Percentiles rank a stretch among this genome's conserved stretches.
phyloP scores from a whole-genome alignment of 805 yeast genomes.

The Pichia cabralensis region DNA sequence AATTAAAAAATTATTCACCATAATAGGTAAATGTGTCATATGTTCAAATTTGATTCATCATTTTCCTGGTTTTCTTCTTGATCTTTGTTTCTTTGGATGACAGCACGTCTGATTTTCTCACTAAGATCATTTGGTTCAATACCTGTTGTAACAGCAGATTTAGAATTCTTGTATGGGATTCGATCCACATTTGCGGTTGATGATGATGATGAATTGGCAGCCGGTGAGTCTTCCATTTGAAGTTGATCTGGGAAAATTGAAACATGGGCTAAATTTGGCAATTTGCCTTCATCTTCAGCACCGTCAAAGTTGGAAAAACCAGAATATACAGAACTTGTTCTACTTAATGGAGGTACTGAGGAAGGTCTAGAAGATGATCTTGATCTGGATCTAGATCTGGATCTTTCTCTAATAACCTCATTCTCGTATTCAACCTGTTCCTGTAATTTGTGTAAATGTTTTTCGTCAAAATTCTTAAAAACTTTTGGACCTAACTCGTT shows the following conservation, averaged over 20 bases:
- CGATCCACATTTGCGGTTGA: conserved; percentile 2
- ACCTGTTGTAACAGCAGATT: conserved; percentile 6
- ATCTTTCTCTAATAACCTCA: conserved; percentile 16
- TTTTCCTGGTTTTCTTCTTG: neutral
- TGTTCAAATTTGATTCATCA: too few relatives aligned
- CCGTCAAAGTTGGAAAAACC: conserved; percentile 20
- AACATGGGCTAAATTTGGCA: conserved; percentile 24
- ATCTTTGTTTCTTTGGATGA: conserved; percentile 17
- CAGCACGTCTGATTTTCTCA: conserved; percentile 18
- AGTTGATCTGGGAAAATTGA: conserved; percentile 26
- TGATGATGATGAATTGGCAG: conserved; percentile 7
- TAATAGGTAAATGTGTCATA: too few relatives aligned
- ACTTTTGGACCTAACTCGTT: conserved; percentile 77
- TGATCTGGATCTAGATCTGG: conserved; percentile 13
- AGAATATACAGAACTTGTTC: conserved; percentile 17
- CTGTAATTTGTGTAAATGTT: conserved; percentile 10
- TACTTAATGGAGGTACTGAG: conserved; percentile 7
- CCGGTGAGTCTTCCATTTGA: conserved; percentile 15
- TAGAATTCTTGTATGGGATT: too few relatives aligned
- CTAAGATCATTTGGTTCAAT: conserved; percentile 5
- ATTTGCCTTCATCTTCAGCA: conserved; percentile 9
- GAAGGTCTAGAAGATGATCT: conserved; percentile 6
- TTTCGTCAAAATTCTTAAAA: conserved; percentile 59
- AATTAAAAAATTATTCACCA: too few relatives aligned
- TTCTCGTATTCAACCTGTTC: conserved; percentile 16